Conservation (phyloP, 2,329 filamentous ascomycete genomes). For the Ophiostoma australiae region DNA sequence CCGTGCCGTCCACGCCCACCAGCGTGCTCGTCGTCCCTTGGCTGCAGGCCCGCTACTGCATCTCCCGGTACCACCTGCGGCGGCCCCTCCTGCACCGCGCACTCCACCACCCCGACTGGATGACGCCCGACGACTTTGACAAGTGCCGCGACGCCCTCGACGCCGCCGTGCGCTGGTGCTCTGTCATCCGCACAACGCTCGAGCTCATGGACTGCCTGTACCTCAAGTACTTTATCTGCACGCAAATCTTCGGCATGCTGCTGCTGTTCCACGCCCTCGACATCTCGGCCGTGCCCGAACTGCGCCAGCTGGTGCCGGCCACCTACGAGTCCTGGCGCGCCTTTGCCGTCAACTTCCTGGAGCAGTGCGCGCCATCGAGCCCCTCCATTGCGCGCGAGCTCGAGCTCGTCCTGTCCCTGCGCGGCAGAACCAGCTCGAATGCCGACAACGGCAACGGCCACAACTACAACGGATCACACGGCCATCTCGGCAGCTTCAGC, state of each 20-base stretch:
- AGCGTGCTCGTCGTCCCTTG: slow-evolving; percentile 28
- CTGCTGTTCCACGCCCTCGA: slow-evolving; percentile 26
- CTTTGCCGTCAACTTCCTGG: slow-evolving; percentile 24
- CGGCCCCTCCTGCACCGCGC: slow-evolving; percentile 28
- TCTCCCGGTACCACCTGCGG: slow-evolving; percentile 28
- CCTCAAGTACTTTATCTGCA: slow-evolving; percentile 28
- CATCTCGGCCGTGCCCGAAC: slow-evolving; percentile 3
- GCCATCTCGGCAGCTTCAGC: neutral
- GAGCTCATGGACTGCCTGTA: slow-evolving; percentile 24
- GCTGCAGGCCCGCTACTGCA: slow-evolving; percentile 28
- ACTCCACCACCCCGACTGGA: slow-evolving; percentile 28
- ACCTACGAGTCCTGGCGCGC: slow-evolving; percentile 22
- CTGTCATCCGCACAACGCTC: slow-evolving; percentile 22
- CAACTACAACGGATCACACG: neutral
- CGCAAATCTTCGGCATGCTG: slow-evolving; percentile 28
- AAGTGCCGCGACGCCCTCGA: slow-evolving; percentile 27
- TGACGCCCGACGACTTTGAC: slow-evolving; percentile 25
- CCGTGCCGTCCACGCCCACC: slow-evolving; percentile 9
- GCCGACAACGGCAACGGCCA: neutral
- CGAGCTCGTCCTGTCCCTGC: slow-evolving; percentile 30
- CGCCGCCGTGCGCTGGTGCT: slow-evolving; percentile 26
- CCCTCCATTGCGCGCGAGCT: slow-evolving; percentile 26
- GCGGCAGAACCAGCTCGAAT: neutral
- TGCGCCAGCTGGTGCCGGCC: slow-evolving; percentile 23
- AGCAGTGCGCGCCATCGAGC: slow-evolving; percentile 24